phyloP scores from a whole-genome alignment of 1,284 basidiomycete genomes.

The Pascua guehoae region DNA sequence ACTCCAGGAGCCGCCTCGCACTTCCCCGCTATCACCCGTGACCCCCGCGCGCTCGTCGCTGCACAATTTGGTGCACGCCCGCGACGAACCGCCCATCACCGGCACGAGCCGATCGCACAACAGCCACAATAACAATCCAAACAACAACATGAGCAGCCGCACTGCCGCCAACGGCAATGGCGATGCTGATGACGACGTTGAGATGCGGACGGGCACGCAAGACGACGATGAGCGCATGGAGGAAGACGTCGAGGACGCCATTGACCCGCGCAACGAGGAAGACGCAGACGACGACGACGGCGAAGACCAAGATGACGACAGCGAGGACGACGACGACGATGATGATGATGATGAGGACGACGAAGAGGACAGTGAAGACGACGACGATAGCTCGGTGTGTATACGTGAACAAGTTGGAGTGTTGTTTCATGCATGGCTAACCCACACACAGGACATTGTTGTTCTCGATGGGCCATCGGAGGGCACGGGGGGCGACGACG shows the following conservation, averaged over 20 bases:
- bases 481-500: slow-evolving; percentile 3
- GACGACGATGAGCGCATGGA: slow-evolving; percentile 72
- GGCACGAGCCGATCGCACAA: not conserved
- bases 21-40: not conserved
- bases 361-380: slow-evolving; percentile 24
- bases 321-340: slow-evolving; percentile 33
- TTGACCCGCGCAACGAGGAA: slow-evolving; percentile 52
- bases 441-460: slow-evolving; percentile 14
- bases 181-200: slow-evolving; percentile 18
- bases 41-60: slow-evolving; percentile 12
- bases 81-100: slow-evolving; percentile 6
- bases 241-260: slow-evolving; percentile 60
- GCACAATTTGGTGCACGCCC: slow-evolving; percentile 8
- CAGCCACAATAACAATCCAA: not conserved
- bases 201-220: slow-evolving; percentile 8
- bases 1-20: not conserved
- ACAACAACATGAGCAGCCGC: not conserved
- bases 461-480: slow-evolving; percentile 11
- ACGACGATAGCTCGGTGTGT: slow-evolving; percentile 20
- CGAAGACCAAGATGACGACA: slow-evolving; percentile 48
- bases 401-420: not conserved
- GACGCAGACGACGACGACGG: slow-evolving; percentile 40
- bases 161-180: slow-evolving; percentile 7
- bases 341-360: slow-evolving; percentile 26
- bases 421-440: slow-evolving; percentile 1